Evolutionary conservation across 1,284 basidiomycete species (phyloP).

Genomic region (Fomitopsis palustris): DNA sequence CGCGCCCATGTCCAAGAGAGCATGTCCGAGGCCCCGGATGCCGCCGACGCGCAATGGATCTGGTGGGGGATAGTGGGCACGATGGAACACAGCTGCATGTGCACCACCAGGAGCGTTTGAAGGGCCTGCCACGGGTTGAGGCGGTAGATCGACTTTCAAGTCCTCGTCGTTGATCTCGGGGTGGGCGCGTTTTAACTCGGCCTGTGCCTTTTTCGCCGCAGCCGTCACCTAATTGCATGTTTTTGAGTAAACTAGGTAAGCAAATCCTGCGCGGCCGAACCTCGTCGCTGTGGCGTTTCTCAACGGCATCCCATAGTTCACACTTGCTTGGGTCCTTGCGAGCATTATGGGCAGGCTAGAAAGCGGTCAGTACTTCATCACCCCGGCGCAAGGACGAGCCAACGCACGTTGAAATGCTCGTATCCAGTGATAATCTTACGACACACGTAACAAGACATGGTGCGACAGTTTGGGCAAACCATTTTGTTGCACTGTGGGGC

Average conservation of each 20-base stretch:
- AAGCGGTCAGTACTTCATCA: background rate
- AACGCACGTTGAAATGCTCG: slow-evolving; percentile 65
- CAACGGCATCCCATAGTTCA: slow-evolving; percentile 66
- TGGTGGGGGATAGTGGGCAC: background rate
- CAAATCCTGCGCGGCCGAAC: too few relatives aligned
- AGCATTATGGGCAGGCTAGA: slow-evolving; percentile 18
- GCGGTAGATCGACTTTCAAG: slow-evolving; percentile 51
- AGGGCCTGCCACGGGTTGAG: slow-evolving; percentile 18
- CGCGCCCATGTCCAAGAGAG: too few relatives aligned
- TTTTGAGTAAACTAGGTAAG: too few relatives aligned
- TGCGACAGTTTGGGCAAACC: slow-evolving; percentile 65
- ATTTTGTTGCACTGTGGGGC: slow-evolving; percentile 73
- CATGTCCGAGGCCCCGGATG: background rate
- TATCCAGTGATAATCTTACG: slow-evolving; percentile 69
- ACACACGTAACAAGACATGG: slow-evolving; percentile 78
- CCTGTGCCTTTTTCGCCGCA: slow-evolving; percentile 63
- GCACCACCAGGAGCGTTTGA: background rate
- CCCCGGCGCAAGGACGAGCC: background rate
- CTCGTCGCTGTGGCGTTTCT: slow-evolving; percentile 62
- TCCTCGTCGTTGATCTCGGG: slow-evolving; percentile 55
- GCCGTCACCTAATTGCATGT: slow-evolving; percentile 50
- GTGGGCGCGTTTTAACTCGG: slow-evolving; percentile 51
- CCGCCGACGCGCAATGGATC: background rate
- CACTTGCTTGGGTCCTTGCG: slow-evolving; percentile 45
- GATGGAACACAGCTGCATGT: background rate